These are phyloP conservation scores for Rubia tinctorum DNA, from an alignment of 305 asterid species.

Conservation along the genomic window DNA sequence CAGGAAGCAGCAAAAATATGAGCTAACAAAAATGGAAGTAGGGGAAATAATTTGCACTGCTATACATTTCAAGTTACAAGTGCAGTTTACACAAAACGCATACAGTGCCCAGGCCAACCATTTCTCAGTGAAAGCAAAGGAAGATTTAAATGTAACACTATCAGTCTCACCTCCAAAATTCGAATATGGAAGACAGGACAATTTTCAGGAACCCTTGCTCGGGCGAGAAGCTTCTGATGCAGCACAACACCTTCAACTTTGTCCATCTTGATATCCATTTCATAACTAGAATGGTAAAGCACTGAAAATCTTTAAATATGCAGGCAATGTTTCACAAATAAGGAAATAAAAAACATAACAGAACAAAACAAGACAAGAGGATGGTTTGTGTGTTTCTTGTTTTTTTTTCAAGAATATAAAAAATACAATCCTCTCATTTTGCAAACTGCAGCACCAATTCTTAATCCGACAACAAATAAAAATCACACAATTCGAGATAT, in stretches of 20 bases:
- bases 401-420: background rate
- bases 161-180: conserved; percentile 54
- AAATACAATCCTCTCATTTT: background rate
- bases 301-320: conserved; percentile 2
- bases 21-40: conserved; percentile 15
- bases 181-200: conserved; percentile 80
- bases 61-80: background rate
- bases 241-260: conserved; percentile 84
- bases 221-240: conserved; percentile 71
- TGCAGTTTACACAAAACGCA: background rate
- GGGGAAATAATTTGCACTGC: background rate
- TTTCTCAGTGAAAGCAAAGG: background rate
- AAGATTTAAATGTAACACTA: background rate
- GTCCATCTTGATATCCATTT: conserved; percentile 72
- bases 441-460: background rate
- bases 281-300: conserved; percentile 52
- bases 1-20: conserved; percentile 9
- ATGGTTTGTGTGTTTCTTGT: background rate
- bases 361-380: background rate
- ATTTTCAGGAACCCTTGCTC: conserved; percentile 71
- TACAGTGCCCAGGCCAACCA: background rate
- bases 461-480: background rate
- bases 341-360: no score
- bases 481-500: background rate
- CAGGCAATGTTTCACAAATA: background rate